Conservation (phyloP, 2,329 filamentous ascomycete genomes). For the Trichoderma oligosporum region DNA sequence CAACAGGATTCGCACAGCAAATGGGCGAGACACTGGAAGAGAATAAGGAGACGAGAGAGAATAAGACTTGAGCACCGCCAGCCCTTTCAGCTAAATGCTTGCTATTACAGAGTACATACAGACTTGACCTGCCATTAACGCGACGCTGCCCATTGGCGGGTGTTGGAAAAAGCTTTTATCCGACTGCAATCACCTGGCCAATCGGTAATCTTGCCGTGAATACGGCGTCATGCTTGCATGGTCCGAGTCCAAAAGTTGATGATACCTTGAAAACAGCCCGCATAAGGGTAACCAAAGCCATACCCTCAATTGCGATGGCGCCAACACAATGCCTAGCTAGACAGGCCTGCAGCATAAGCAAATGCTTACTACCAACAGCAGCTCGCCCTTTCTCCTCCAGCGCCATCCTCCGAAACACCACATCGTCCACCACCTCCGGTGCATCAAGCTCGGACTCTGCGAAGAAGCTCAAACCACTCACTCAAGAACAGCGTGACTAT, state of each 20-base stretch:
- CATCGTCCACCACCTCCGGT: slow-evolving; percentile 5
- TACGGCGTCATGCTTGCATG: slow-evolving; percentile 15
- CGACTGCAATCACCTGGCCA: not conserved
- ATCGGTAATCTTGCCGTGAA: slow-evolving; percentile 14
- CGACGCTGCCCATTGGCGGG: not conserved
- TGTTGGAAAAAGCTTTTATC: slow-evolving; percentile 4
- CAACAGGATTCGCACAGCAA: not conserved
- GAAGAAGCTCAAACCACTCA: slow-evolving; percentile 57
- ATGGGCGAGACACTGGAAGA: not conserved
- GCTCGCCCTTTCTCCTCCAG: slow-evolving; percentile 19
- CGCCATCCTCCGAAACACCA: slow-evolving; percentile 22
- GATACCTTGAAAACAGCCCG: not conserved
- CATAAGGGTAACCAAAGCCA: too few relatives aligned
- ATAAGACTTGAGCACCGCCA: not conserved
- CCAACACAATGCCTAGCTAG: slow-evolving; percentile 22
- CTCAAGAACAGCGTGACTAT: slow-evolving; percentile 66
- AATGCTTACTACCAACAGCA: slow-evolving; percentile 16
- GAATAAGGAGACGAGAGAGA: not conserved
- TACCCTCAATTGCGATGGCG: slow-evolving; percentile 20
- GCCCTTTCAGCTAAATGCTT: slow-evolving; percentile 1
- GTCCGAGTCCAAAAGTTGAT: slow-evolving; percentile 8
- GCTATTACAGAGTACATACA: not conserved
- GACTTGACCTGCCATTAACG: slow-evolving; percentile 12
- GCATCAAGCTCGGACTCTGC: slow-evolving; percentile 16
- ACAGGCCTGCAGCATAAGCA: slow-evolving; percentile 14